phyloP scores from a whole-genome alignment of 2,329 filamentous ascomycete species.

The Pseudogymnoascus sp. region DNA sequence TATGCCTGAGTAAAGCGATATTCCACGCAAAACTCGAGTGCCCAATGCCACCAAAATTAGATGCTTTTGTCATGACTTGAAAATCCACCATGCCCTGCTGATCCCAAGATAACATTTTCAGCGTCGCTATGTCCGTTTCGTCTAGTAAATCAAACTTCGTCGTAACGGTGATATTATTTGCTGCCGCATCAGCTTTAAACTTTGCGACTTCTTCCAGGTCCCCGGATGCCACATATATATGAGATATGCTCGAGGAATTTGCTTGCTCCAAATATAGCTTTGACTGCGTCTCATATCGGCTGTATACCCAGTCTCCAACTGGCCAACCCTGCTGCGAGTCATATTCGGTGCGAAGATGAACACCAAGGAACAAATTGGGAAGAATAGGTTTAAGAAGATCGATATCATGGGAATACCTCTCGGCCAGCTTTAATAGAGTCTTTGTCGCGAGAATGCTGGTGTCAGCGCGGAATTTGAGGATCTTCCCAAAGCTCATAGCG shows the following conservation, averaged over 20 bases:
- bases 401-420: slow-evolving; percentile 9
- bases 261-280: slow-evolving; percentile 12
- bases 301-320: slow-evolving; percentile 15
- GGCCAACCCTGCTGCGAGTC: slow-evolving; percentile 20
- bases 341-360: slow-evolving; percentile 22
- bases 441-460: background rate
- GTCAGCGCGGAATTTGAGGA: slow-evolving; percentile 8
- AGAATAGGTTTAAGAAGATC: slow-evolving; percentile 12
- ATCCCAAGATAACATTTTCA: slow-evolving; percentile 12
- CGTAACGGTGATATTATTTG: slow-evolving; percentile 11
- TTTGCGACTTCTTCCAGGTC: slow-evolving; percentile 5
- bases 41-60: slow-evolving; percentile 12
- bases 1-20: slow-evolving; percentile 21
- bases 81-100: slow-evolving; percentile 16
- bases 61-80: slow-evolving; percentile 13
- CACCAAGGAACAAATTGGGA: slow-evolving; percentile 17
- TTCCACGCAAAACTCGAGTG: slow-evolving; percentile 16
- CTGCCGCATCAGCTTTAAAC: slow-evolving; percentile 10
- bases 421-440: background rate
- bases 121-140: background rate
- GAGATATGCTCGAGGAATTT: slow-evolving; percentile 1
- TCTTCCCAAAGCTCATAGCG: slow-evolving; percentile 7
- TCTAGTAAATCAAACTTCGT: slow-evolving; percentile 13
- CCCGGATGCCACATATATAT: slow-evolving; percentile 16
- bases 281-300: slow-evolving; percentile 17